Evolutionary conservation across 1,284 basidiomycete genomes (phyloP).

Genomic region (Neotropicomus parvogracilis): DNA sequence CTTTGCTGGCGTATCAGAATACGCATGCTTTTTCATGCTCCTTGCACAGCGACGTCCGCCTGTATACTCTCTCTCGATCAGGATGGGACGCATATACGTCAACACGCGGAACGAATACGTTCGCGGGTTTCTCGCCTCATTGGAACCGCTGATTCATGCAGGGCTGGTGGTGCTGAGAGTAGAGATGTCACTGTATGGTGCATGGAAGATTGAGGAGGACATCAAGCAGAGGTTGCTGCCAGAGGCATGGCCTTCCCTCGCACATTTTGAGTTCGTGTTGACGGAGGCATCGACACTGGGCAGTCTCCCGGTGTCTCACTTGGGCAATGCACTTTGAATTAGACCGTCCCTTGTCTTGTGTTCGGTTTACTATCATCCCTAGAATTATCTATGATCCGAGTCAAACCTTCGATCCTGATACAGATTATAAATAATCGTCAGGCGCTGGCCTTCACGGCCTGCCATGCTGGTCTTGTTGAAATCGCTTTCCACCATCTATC

Average conservation of each 20-base stretch:
- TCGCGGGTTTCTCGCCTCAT: conserved; percentile 4
- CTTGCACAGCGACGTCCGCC: conserved; percentile 9
- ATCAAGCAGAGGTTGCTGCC: conserved; percentile 6
- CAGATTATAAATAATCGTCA: conserved; percentile 3
- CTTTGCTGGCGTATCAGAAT: conserved; percentile 5
- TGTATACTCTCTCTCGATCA: conserved; percentile 5
- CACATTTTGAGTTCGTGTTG: conserved; percentile 14
- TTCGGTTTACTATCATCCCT: too few relatives aligned
- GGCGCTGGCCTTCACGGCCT: conserved; percentile 34
- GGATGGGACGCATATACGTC: conserved; percentile 12
- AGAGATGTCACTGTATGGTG: conserved; percentile 10
- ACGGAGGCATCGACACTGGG: conserved; percentile 9
- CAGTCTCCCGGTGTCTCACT: background rate
- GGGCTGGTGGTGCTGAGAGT: conserved; percentile 9
- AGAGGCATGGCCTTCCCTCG: conserved; percentile 12
- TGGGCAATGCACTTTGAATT: background rate
- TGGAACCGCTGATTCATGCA: conserved; percentile 9
- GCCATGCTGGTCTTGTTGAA: conserved; percentile 36
- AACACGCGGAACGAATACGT: conserved; percentile 6
- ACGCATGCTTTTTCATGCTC: conserved; percentile 3
- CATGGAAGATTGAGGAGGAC: conserved; percentile 9
- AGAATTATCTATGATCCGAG: too few relatives aligned
- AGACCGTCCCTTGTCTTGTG: background rate
- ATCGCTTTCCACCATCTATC: conserved; percentile 39
- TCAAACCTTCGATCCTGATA: too few relatives aligned